These are phyloP conservation scores for Aspergillus quadrilineatus DNA, from an alignment of 2,329 filamentous ascomycete genomes.

Conservation along the genomic window DNA sequence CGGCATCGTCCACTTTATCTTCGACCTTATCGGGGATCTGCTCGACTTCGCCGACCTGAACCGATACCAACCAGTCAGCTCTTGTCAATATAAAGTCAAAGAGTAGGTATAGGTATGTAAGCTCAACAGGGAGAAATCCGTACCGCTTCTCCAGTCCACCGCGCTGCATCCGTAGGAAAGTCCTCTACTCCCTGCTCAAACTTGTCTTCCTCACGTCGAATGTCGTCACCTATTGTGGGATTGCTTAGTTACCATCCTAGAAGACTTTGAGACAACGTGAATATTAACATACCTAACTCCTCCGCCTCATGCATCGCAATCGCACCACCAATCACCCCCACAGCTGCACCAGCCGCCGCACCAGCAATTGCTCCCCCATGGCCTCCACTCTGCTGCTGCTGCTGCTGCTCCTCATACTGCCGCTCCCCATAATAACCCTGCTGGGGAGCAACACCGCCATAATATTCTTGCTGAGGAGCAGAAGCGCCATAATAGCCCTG, in stretches of 20 bases:
- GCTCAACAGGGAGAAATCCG: neutral
- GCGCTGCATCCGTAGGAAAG: constrained; percentile 45
- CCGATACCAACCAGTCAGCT: neutral
- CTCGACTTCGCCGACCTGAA: constrained; percentile 42
- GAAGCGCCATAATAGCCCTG: constrained; percentile 15
- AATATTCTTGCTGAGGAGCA: constrained; percentile 9
- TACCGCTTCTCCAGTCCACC: constrained; percentile 45
- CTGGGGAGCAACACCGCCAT: neutral
- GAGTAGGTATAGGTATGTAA: neutral
- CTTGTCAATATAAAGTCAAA: neutral
- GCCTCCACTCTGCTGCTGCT: constrained; percentile 19
- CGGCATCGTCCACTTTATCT: constrained; percentile 4
- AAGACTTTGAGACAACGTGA: neutral
- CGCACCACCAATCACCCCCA: constrained; percentile 45
- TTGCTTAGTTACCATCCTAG: neutral
- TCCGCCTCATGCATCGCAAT: constrained; percentile 48
- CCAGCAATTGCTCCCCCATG: constrained; percentile 23
- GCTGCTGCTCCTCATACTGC: constrained; percentile 9
- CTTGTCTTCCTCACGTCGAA: constrained; percentile 35
- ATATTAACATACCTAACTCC: constrained; percentile 37
- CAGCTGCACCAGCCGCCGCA: constrained; percentile 41
- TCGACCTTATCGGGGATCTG: constrained; percentile 39
- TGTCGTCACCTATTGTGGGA: constrained; percentile 28
- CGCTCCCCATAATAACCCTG: constrained; percentile 20
- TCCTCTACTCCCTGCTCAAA: constrained; percentile 39